Evolutionary conservation across 441 rosid species (phyloP).

Genomic region (Capsella rubella): DNA sequence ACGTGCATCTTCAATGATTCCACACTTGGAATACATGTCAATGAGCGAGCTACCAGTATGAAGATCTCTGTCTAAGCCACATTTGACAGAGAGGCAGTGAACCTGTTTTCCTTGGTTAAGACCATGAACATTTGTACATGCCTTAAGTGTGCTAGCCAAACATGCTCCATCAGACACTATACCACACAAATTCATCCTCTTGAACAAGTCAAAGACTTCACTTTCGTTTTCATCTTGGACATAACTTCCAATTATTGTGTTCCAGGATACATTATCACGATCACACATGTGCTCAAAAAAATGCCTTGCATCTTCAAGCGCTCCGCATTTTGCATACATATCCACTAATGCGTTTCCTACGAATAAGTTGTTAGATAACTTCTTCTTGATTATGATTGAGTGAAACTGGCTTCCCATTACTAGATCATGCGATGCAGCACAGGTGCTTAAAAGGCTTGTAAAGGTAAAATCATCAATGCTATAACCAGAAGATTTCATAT

Average conservation of each 20-base stretch:
- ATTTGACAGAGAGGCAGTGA: conserved; percentile 74
- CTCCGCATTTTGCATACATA: conserved; percentile 94
- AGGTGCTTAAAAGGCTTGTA: conserved; percentile 85
- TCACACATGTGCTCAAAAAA: conserved; percentile 67
- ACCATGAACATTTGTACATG: conserved; percentile 74
- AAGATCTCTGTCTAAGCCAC: conserved; percentile 72
- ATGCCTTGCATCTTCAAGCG: conserved; percentile 68
- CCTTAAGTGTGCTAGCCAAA: conserved; percentile 79
- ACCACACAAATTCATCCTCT: conserved; percentile 58
- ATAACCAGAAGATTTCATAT: conserved; percentile 67
- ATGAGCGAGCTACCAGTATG: conserved; percentile 87
- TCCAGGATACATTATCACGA: conserved; percentile 82
- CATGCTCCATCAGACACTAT: conserved; percentile 81
- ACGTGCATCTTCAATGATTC: conserved; percentile 54
- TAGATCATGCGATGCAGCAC: conserved; percentile 67
- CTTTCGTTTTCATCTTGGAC: conserved; percentile 72
- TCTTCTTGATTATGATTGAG: conserved; percentile 65
- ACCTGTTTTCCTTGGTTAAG: conserved; percentile 66
- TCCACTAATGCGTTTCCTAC: conserved; percentile 90
- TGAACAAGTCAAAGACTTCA: conserved; percentile 76
- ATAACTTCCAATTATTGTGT: conserved; percentile 89
- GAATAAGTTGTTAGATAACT: conserved; percentile 61
- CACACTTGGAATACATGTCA: conserved; percentile 86
- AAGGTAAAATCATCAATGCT: conserved; percentile 80
- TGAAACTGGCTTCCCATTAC: conserved; percentile 77